Percentiles rank a stretch among this genome's conserved stretches.
phyloP scores from a whole-genome alignment of 2,329 filamentous ascomycete genomes.

The Ophiosphaerella narmari region DNA sequence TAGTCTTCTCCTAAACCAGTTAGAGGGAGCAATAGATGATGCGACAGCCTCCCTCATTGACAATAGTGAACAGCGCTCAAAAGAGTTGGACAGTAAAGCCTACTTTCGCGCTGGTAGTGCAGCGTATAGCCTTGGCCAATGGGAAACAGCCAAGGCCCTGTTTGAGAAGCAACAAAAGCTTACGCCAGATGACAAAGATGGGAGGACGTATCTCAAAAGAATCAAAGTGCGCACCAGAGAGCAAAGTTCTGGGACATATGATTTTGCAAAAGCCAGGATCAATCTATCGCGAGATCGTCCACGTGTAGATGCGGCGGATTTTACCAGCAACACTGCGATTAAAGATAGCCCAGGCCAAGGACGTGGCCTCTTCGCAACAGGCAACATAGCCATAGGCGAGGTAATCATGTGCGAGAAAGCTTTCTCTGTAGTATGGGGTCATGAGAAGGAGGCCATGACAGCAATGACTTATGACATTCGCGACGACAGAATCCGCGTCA shows the following conservation, averaged over 20 bases:
- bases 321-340: conserved; percentile 49
- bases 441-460: conserved; percentile 48
- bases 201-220: conserved; percentile 24
- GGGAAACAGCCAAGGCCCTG: conserved; percentile 42
- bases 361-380: conserved; percentile 58
- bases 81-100: conserved; percentile 48
- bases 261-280: conserved; percentile 37
- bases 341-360: conserved; percentile 50
- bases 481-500: conserved; percentile 35
- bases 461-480: conserved; percentile 53
- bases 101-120: conserved; percentile 54
- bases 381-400: conserved; percentile 55
- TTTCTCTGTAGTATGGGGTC: conserved; percentile 51
- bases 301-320: conserved; percentile 56
- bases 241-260: conserved; percentile 47
- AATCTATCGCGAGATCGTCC: conserved; percentile 49
- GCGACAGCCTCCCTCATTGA: conserved; percentile 33
- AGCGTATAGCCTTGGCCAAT: conserved; percentile 51
- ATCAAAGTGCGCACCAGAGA: conserved; percentile 40
- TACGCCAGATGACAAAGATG: conserved; percentile 44
- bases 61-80: conserved; percentile 30
- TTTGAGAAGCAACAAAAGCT: conserved; percentile 38
- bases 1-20: conserved; percentile 34
- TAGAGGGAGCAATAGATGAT: conserved; percentile 39
- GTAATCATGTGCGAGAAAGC: conserved; percentile 63